These are phyloP conservation scores for Candida nanaspora DNA, from an alignment of 805 yeast species.

Conservation along the genomic window DNA sequence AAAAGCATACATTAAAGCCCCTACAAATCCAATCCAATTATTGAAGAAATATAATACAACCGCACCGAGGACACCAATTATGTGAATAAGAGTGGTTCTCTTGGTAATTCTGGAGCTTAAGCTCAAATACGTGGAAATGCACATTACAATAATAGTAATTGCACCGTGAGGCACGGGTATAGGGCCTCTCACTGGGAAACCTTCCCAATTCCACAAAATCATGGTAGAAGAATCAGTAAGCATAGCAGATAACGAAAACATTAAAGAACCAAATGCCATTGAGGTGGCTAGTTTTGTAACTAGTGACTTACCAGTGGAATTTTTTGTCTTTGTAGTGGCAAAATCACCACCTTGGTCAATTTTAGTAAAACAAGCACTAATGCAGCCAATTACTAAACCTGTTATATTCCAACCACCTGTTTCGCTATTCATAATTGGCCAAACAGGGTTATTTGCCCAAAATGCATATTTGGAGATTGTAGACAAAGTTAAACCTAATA, in stretches of 20 bases:
- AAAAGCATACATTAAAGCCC: slow-evolving; percentile 55
- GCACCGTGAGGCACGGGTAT: slow-evolving; percentile 82
- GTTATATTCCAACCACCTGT: slow-evolving; percentile 83
- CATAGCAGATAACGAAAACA: slow-evolving; percentile 68
- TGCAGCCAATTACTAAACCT: slow-evolving; percentile 58
- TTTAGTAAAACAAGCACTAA: slow-evolving; percentile 54
- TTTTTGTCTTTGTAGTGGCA: neutral
- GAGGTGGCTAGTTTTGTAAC: slow-evolving; percentile 36
- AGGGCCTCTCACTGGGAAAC: slow-evolving; percentile 83
- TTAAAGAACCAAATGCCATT: slow-evolving; percentile 67
- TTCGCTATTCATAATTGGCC: slow-evolving; percentile 86
- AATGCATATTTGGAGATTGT: slow-evolving; percentile 68
- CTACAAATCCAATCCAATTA: slow-evolving; percentile 71
- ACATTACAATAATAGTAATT: slow-evolving; percentile 51
- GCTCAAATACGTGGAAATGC: slow-evolving; percentile 48
- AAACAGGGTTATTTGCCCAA: slow-evolving; percentile 86
- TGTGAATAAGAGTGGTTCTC: slow-evolving; percentile 11
- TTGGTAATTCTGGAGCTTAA: slow-evolving; percentile 2
- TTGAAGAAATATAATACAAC: slow-evolving; percentile 39
- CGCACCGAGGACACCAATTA: slow-evolving; percentile 43
- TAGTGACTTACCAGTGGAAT: too few species aligned
- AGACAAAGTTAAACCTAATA: slow-evolving; percentile 67
- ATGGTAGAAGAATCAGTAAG: slow-evolving; percentile 80
- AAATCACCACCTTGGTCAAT: neutral
- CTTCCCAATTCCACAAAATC: slow-evolving; percentile 95